phyloP scores from a whole-genome alignment of 2,329 filamentous ascomycete species.

The Aschersonia sp. region DNA sequence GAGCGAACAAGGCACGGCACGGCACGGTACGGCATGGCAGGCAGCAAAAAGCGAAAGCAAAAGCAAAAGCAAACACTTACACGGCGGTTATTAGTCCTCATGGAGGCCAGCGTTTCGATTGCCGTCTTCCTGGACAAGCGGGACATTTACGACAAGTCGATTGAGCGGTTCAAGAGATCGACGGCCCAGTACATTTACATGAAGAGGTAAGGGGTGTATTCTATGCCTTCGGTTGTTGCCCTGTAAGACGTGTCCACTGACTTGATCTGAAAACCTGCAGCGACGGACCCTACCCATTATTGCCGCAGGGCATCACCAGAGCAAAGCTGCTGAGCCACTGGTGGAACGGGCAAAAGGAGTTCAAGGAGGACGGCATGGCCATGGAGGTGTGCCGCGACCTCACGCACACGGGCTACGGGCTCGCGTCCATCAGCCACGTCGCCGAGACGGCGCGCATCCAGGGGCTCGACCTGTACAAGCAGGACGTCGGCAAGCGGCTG shows the following conservation, averaged over 20 bases:
- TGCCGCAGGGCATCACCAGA: background rate
- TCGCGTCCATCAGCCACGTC: conserved; percentile 12
- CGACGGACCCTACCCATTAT: background rate
- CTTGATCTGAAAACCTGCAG: background rate
- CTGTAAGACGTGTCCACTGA: background rate
- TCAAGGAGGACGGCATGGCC: conserved; percentile 7
- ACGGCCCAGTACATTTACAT: background rate
- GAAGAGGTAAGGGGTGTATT: background rate
- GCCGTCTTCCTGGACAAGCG: background rate
- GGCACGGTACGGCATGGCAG: too few relatives aligned
- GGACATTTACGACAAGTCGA: background rate
- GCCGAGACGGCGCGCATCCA: conserved; percentile 13
- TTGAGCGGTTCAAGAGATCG: background rate
- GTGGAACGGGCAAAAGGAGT: conserved; percentile 7
- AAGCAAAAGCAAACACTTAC: background rate
- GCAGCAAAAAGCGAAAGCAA: too few relatives aligned
- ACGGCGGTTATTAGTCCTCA: background rate
- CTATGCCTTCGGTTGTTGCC: background rate
- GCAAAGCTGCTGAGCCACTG: background rate
- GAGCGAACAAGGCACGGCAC: too few relatives aligned
- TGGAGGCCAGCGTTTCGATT: background rate
- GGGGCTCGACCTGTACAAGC: conserved; percentile 9
- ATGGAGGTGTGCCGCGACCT: conserved; percentile 14
- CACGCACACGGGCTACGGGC: conserved; percentile 12
- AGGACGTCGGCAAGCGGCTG: conserved; percentile 9